Conservation (phyloP, 2,329 filamentous ascomycete species). For the Aspergillus fijiensis region DNA sequence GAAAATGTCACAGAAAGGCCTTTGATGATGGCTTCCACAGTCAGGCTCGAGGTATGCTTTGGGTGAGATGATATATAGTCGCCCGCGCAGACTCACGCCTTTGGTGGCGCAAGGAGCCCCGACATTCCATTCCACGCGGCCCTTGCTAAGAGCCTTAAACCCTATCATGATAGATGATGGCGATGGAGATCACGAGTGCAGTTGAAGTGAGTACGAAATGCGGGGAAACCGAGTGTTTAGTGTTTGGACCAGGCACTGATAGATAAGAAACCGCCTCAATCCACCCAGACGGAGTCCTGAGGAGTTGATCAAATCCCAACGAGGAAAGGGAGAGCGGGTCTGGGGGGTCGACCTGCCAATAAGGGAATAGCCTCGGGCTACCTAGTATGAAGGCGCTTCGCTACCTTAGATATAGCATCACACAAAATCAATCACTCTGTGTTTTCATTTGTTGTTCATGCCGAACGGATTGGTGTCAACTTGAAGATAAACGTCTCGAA, state of each 20-base stretch:
- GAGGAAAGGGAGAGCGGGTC: conserved; percentile 1
- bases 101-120: neutral
- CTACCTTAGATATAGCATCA: neutral
- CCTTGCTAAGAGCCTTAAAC: neutral
- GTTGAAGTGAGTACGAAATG: neutral
- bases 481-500: neutral
- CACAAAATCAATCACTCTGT: no score
- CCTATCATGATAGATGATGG: neutral
- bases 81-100: neutral
- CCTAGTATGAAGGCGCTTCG: neutral
- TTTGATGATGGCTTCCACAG: neutral
- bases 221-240: neutral
- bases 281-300: neutral
- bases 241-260: neutral
- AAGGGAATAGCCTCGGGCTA: conserved; percentile 2
- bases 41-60: neutral
- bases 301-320: neutral
- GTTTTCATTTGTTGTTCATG: neutral
- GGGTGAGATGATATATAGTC: neutral
- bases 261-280: neutral
- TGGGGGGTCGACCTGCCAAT: conserved; percentile 22
- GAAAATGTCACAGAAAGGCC: no score
- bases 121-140: neutral
- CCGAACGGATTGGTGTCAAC: neutral
- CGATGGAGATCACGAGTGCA: neutral